Evolutionary conservation across 1,284 basidiomycete species (phyloP).

Genomic region (Irpex lacteus): DNA sequence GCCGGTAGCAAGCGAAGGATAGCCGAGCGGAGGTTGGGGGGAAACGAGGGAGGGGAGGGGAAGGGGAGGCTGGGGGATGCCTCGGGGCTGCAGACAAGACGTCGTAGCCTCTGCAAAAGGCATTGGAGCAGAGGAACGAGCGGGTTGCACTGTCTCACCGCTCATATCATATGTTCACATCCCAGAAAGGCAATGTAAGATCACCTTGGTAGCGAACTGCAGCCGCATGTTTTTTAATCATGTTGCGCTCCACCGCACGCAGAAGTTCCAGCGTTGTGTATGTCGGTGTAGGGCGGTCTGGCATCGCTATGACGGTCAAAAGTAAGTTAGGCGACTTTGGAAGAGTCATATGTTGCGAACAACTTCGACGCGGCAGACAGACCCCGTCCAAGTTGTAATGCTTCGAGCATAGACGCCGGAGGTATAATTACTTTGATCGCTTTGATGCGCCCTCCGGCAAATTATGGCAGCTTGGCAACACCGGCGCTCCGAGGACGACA

Average conservation of each 20-base stretch:
- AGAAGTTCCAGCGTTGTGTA: neutral
- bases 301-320: neutral
- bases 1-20: neutral
- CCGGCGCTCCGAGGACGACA: neutral
- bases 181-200: slow-evolving; percentile 6
- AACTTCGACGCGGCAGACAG: neutral
- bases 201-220: slow-evolving; percentile 1
- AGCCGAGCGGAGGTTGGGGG: neutral
- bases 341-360: neutral
- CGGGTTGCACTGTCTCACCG: slow-evolving; percentile 7
- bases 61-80: neutral
- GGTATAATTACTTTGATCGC: neutral
- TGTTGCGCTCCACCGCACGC: neutral
- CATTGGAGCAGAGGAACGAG: neutral
- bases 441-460: neutral
- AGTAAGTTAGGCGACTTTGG: neutral
- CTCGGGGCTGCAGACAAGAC: neutral
- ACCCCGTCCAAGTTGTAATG: neutral
- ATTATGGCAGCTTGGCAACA: neutral
- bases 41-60: neutral
- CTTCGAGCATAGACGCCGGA: neutral
- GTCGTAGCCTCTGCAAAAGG: neutral
- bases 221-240: neutral
- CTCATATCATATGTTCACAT: slow-evolving; percentile 1
- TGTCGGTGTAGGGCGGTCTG: neutral